Base-by-base conservation (phyloP, 495 filamentous ascomycete genomes). In the Amphirosellinia nigrospora region DNA sequence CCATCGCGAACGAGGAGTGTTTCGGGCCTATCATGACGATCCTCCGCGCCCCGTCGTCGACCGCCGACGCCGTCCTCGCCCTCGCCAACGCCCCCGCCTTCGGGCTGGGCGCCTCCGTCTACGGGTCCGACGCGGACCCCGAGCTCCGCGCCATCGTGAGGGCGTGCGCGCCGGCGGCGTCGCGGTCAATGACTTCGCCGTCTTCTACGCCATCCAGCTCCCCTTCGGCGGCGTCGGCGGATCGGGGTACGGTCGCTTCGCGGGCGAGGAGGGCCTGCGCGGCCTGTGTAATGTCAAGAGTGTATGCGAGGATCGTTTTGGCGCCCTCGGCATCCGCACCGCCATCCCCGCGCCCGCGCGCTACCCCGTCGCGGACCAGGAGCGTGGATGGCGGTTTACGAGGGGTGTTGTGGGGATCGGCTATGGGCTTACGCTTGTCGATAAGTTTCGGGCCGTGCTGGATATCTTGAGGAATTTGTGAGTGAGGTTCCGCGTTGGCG, bases 191-290 rank as follows among this genome's bases (percentile, higher is more conserved):
- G 96, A 98, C 81, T 99, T 99, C 72, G 96, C 89, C 26, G 90
- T 88, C 19, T 97, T 89, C 75, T 99, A 99, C 79, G 91, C 94
- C 30, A 93, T 96, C 19, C 93, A 96, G 80, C 79, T 99, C 19
- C 96, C 96, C 0, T 99, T 99, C 78, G 96, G 96, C 28, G 96
- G 96, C 30, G 88, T 92, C 23, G 86, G 87, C 66, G 94, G 93
- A 0, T 94, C 91, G 48, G 96, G 96, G 3, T 98, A 98, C 79
- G 96, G 96, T 7, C 83, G 96, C 19, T 98, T 99, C 83, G 96
- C 92, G 0, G 96, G 93, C 43, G 92, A 91, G 58, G 96, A 99
- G 77, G 96, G 96, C 3, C 80, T 99, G 66, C 86, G 93, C 38
- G 88, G 87, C 0, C 73, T 98, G 58, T 96, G 93, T 75, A 98